Evolutionary conservation across 2,329 filamentous ascomycete genomes (phyloP), one percentile per base, ranked within the genome.

Genomic region (Ophiostoma ips): DNA sequence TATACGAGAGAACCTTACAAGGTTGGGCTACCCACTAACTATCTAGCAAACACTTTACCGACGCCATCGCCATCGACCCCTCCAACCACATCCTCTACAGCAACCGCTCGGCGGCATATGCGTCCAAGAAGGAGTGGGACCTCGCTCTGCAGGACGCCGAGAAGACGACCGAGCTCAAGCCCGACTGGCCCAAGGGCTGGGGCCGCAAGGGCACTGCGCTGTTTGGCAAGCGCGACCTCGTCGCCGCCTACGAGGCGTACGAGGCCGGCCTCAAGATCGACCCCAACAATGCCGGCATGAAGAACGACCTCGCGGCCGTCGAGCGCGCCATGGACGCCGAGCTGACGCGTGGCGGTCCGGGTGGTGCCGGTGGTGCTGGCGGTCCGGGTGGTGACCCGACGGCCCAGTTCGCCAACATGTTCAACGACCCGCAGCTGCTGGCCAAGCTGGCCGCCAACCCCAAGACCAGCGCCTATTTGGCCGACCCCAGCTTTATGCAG

Each of bases 171-270:
- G 79, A 94, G 68, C 73, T 98, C 66, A 96, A 98, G 75, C 84
- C 90, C 12, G 92, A 96, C 72, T 98, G 92, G 92, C 81, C 87
- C 53, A 96, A 96, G 71, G 92, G 92, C 57, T 95, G 87, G 84
- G 83, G 85, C 52, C 82, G 92, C 54, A 95, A 95, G 67, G 92
- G 90, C 57, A 83, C 88, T 55, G 92, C 92, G 50, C 75, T 89
- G 33, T 92, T 95, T 66, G 92, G 92, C 43, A 72, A 82, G 53
- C 87, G 89, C 48, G 87, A 98, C 64, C 75, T 96, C 19, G 72
- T 92, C 46, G 84, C 79, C 45, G 88, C 92, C 33, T 78, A 83
- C 55, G 88, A 95, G 61, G 88, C 94, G 19, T 98, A 94, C 65
- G 85, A 95, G 62, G 79, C 94, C 64, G 92, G 90, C n/a, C 72